phyloP scores from a whole-genome alignment of 768 basidiomycete genomes.

The Phlebiopsis flavidoalba region DNA sequence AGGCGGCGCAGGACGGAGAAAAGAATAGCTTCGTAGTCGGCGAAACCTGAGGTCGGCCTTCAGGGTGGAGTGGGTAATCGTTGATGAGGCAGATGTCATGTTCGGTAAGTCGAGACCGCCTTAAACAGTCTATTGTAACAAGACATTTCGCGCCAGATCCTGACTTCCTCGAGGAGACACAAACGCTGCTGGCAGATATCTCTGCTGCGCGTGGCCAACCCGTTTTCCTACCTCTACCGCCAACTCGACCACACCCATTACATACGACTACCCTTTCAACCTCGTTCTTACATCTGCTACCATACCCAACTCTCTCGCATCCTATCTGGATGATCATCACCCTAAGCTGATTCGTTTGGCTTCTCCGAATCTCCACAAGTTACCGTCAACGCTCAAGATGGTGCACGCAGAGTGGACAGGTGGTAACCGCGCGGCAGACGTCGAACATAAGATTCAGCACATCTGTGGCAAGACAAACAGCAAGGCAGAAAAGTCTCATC shows the following conservation, averaged over 20 bases:
- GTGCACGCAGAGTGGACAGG: slow-evolving; percentile 75
- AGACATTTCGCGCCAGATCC: slow-evolving; percentile 44
- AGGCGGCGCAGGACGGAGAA: slow-evolving; percentile 17
- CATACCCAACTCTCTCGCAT: slow-evolving; percentile 69
- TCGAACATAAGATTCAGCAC: slow-evolving; percentile 65
- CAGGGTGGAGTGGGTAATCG: slow-evolving; percentile 81
- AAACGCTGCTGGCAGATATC: slow-evolving; percentile 65
- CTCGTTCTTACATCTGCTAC: slow-evolving; percentile 83
- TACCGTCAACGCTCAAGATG: slow-evolving; percentile 64
- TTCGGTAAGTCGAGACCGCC: slow-evolving; percentile 50
- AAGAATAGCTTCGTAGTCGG: slow-evolving; percentile 33
- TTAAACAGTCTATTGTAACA: too few species aligned
- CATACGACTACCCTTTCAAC: slow-evolving; percentile 66
- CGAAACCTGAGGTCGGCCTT: slow-evolving; percentile 56
- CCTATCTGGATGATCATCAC: slow-evolving; percentile 58
- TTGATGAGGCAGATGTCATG: slow-evolving; percentile 90
- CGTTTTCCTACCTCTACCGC: slow-evolving; percentile 24
- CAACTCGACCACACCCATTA: background rate
- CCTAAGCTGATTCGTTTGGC: slow-evolving; percentile 66
- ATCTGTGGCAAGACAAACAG: slow-evolving; percentile 67
- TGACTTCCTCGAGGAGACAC: slow-evolving; percentile 76
- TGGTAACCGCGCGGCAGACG: slow-evolving; percentile 76
- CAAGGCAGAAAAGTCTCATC: slow-evolving; percentile 31
- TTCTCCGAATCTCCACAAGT: slow-evolving; percentile 74
- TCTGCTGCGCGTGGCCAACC: slow-evolving; percentile 52